phyloP scores from a whole-genome alignment of 257 asterid species.

The Henckelia pumila region DNA sequence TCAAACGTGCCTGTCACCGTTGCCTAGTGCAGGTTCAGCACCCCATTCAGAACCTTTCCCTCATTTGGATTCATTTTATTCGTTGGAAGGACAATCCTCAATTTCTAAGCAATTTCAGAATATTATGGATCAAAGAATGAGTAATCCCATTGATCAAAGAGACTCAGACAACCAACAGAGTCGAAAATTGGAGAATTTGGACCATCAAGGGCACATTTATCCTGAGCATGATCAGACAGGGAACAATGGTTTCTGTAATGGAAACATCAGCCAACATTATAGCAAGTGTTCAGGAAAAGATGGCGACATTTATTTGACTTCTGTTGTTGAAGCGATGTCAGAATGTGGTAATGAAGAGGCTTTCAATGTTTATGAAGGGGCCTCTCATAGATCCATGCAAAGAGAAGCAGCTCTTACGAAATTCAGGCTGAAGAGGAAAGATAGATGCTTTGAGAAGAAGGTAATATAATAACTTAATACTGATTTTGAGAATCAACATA shows the following conservation, averaged over 20 bases:
- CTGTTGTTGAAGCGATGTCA: slow-evolving; percentile 27
- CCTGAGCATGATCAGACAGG: slow-evolving; percentile 60
- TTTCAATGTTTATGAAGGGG: slow-evolving; percentile 39
- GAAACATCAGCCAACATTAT: slow-evolving; percentile 35
- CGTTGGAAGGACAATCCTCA: slow-evolving; percentile 31
- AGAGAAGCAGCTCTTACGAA: slow-evolving; percentile 92
- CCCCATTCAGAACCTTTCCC: slow-evolving; percentile 41
- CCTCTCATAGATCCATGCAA: slow-evolving; percentile 48
- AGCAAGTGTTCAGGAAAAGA: slow-evolving; percentile 34
- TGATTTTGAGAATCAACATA: neutral
- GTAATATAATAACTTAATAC: slow-evolving; percentile 29
- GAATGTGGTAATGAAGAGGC: slow-evolving; percentile 55
- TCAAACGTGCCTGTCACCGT: slow-evolving; percentile 37
- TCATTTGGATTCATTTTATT: slow-evolving; percentile 31
- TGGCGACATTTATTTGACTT: slow-evolving; percentile 34
- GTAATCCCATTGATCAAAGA: slow-evolving; percentile 39
- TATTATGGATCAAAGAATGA: slow-evolving; percentile 37
- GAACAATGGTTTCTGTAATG: slow-evolving; percentile 54
- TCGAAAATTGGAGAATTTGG: slow-evolving; percentile 37
- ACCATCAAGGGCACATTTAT: slow-evolving; percentile 43
- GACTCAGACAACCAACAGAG: slow-evolving; percentile 39
- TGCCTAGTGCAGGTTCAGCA: slow-evolving; percentile 47
- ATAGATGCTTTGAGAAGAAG: slow-evolving; percentile 96
- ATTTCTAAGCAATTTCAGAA: slow-evolving; percentile 39
- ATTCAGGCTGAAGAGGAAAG: slow-evolving; percentile 84